Conservation (phyloP, 2,329 filamentous ascomycete species). For the Cercospora sp. region DNA sequence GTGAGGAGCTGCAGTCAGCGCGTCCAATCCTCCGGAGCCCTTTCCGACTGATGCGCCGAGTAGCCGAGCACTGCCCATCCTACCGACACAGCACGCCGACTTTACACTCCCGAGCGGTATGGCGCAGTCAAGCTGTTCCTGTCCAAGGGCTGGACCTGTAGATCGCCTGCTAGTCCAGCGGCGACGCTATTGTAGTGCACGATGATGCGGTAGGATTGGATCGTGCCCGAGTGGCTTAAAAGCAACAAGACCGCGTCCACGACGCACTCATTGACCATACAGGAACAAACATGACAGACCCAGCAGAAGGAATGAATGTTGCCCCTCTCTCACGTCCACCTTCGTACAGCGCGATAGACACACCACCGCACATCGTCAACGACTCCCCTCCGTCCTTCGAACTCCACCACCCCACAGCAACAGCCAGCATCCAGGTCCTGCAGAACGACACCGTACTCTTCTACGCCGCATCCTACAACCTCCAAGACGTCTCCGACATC, state of each 20-base stretch:
- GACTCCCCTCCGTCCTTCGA: constrained; percentile 11
- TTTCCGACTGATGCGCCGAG: not conserved
- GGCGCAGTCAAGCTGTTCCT: not conserved
- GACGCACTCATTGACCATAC: not conserved
- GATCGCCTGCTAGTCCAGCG: not conserved
- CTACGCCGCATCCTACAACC: constrained; percentile 23
- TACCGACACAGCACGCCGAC: not conserved
- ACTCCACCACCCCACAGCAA: constrained; percentile 9
- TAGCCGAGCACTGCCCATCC: not conserved
- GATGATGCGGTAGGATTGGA: not conserved
- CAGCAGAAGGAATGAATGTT: not conserved
- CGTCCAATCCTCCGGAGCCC: not conserved
- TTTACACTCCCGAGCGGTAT: not conserved
- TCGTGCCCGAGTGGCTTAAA: not conserved
- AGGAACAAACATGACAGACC: not conserved
- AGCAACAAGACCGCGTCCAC: not conserved
- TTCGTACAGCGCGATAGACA: not conserved
- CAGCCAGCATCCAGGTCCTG: constrained; percentile 19
- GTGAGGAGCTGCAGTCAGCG: not conserved
- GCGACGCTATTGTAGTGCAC: not conserved
- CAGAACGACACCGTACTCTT: constrained; percentile 20
- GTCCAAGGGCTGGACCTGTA: not conserved
- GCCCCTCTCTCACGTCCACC: not conserved
- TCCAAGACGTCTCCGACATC: constrained; percentile 20
- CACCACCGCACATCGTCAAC: not conserved